Evolutionary conservation across 2,329 filamentous ascomycete species (phyloP).

Genomic region (Xylaria arbuscula): DNA sequence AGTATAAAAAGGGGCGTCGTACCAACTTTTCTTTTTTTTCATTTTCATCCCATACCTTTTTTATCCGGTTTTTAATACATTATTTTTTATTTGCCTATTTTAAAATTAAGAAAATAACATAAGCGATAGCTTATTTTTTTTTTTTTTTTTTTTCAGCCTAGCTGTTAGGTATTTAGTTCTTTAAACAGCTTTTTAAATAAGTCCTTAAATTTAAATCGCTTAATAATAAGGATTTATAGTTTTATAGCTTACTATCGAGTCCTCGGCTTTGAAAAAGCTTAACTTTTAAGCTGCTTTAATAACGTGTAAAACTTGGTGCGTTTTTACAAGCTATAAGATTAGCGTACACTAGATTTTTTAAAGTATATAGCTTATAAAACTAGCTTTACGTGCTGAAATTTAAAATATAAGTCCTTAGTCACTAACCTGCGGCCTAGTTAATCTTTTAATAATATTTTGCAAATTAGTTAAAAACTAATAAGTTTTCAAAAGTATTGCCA

Average conservation of each 20-base stretch:
- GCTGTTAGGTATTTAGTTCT: too few relatives aligned
- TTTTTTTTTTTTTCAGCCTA: too few relatives aligned
- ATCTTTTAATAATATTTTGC: neutral
- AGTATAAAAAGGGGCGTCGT: too few relatives aligned
- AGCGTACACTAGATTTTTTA: slow-evolving; percentile 3
- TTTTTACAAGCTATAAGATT: neutral
- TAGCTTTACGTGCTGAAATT: neutral
- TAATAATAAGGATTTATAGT: slow-evolving; percentile 6
- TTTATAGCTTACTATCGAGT: neutral
- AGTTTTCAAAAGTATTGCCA: neutral
- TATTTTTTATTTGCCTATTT: too few relatives aligned
- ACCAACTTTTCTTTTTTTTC: neutral
- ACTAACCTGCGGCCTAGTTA: neutral
- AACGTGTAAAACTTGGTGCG: neutral
- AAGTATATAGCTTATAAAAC: slow-evolving; percentile 1
- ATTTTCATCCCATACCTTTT: too few relatives aligned
- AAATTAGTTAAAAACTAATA: slow-evolving; percentile 1
- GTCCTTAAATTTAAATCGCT: neutral
- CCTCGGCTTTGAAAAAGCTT: neutral
- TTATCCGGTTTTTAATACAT: too few relatives aligned
- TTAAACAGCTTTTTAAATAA: neutral
- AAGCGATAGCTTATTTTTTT: too few relatives aligned
- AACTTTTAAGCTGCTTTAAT: neutral
- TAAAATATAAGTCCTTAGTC: neutral
- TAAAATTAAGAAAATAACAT: too few relatives aligned